Percentiles rank a stretch among this genome's conserved stretches.
These are phyloP conservation scores for Durio zibethinus DNA, from an alignment of 345 rosid genomes.

Conservation along the genomic window DNA sequence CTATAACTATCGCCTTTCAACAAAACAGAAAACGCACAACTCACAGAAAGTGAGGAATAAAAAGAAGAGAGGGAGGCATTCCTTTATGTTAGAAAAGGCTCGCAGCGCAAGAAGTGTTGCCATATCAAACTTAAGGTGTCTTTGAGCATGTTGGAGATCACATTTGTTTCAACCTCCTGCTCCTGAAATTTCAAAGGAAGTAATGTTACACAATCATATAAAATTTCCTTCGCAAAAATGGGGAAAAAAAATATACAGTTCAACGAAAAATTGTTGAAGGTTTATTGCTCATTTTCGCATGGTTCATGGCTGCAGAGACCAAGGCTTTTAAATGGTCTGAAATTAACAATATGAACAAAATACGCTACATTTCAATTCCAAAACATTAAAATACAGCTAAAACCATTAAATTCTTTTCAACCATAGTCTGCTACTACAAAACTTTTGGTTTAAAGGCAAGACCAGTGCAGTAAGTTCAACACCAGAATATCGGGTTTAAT, in stretches of 20 bases:
- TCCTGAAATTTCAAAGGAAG: slow-evolving; percentile 25
- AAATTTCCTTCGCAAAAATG: not conserved
- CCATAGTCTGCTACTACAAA: not conserved
- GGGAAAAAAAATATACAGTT: not conserved
- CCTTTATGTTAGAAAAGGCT: slow-evolving; percentile 6
- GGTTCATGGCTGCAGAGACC: not conserved
- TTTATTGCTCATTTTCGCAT: not conserved
- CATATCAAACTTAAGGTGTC: slow-evolving; percentile 41
- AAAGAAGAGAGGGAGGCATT: not conserved
- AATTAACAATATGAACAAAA: not conserved
- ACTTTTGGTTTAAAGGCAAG: not conserved
- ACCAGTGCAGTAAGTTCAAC: too few relatives aligned
- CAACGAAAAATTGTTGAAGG: not conserved
- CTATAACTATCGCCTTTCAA: not conserved
- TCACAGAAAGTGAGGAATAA: not conserved
- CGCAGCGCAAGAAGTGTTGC: slow-evolving; percentile 32
- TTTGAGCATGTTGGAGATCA: slow-evolving; percentile 28
- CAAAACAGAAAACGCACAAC: not conserved
- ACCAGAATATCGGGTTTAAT: not conserved
- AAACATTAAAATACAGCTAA: not conserved
- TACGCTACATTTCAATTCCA: too few relatives aligned
- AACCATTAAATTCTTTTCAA: not conserved
- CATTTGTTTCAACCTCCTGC: slow-evolving; percentile 15
- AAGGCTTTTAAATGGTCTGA: not conserved
- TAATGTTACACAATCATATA: not conserved